phyloP scores from a whole-genome alignment of 2,329 filamentous ascomycete genomes.

The Penicillium olsonii region DNA sequence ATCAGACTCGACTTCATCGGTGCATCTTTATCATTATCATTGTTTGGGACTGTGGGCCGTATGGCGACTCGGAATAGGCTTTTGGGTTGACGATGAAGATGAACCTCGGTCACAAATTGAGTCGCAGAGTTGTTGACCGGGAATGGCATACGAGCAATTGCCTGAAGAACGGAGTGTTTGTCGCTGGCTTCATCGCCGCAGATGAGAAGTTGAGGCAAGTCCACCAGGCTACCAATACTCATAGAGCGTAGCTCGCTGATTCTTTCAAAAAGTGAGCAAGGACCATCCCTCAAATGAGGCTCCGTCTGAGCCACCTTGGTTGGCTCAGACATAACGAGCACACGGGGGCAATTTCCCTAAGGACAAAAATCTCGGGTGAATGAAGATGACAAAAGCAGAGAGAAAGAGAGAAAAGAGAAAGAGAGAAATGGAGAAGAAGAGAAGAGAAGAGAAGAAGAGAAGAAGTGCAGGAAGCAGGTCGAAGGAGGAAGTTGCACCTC shows the following conservation, averaged over 20 bases:
- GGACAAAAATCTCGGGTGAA: too few species aligned
- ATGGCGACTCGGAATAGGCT: conserved; percentile 45
- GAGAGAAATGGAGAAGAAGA: too few species aligned
- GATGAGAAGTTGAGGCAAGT: conserved; percentile 58
- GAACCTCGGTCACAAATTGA: conserved; percentile 61
- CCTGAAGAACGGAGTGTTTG: conserved; percentile 57
- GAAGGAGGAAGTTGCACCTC: too few species aligned
- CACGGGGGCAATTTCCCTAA: too few species aligned
- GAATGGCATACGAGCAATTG: conserved; percentile 62
- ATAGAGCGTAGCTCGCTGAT: conserved; percentile 55
- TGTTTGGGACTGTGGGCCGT: conserved; percentile 8
- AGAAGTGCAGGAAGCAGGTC: too few species aligned
- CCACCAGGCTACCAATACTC: conserved; percentile 51
- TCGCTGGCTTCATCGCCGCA: conserved; percentile 62
- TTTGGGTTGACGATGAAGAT: conserved; percentile 48
- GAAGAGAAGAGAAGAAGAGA: too few species aligned
- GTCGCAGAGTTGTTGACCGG: conserved; percentile 57
- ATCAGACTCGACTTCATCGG: background rate
- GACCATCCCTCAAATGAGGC: background rate
- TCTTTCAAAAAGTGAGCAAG: conserved; percentile 48
- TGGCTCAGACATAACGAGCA: background rate
- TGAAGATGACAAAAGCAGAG: too few species aligned
- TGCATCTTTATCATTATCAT: conserved; percentile 11
- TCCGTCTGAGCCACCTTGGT: too few species aligned
- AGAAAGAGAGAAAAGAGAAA: too few species aligned